Evolutionary conservation across 2,329 filamentous ascomycete species (phyloP).

Genomic region (Apiospora phragmitis): DNA sequence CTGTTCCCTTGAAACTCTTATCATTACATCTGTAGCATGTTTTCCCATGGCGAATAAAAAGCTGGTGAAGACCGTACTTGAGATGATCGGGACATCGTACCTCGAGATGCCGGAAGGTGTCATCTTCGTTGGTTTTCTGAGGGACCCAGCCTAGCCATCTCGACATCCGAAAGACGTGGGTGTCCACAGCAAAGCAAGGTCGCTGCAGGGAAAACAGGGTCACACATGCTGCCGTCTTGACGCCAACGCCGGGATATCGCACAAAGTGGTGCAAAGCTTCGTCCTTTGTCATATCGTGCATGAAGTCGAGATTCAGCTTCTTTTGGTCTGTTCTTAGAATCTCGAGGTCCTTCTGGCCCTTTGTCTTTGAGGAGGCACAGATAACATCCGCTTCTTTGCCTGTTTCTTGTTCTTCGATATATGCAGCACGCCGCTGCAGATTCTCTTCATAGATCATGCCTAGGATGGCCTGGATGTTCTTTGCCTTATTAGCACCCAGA

Average conservation of each 20-base stretch:
- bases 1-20: constrained; percentile 57
- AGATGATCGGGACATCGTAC: constrained; percentile 50
- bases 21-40: constrained; percentile 47
- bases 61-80: constrained; percentile 56
- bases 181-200: constrained; percentile 59
- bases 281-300: constrained; percentile 44
- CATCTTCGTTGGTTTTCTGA: constrained; percentile 41
- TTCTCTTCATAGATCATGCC: constrained; percentile 73
- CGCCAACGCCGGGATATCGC: constrained; percentile 52
- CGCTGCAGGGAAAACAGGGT: constrained; percentile 55
- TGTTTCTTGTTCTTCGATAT: constrained; percentile 43
- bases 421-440: constrained; percentile 42
- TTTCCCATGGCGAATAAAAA: constrained; percentile 56
- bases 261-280: constrained; percentile 53
- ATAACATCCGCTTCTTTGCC: constrained; percentile 43
- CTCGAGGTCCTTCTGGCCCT: constrained; percentile 56
- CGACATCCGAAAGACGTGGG: constrained; percentile 54
- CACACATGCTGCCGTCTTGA: constrained; percentile 59
- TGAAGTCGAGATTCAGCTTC: constrained; percentile 57
- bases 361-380: constrained; percentile 38
- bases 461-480: constrained; percentile 71
- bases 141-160: constrained; percentile 60
- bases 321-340: constrained; percentile 57
- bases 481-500: constrained; percentile 68
- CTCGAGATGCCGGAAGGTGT: constrained; percentile 55